Conservation (phyloP, 2,329 filamentous ascomycete genomes). For the Talaromyces sp. region DNA sequence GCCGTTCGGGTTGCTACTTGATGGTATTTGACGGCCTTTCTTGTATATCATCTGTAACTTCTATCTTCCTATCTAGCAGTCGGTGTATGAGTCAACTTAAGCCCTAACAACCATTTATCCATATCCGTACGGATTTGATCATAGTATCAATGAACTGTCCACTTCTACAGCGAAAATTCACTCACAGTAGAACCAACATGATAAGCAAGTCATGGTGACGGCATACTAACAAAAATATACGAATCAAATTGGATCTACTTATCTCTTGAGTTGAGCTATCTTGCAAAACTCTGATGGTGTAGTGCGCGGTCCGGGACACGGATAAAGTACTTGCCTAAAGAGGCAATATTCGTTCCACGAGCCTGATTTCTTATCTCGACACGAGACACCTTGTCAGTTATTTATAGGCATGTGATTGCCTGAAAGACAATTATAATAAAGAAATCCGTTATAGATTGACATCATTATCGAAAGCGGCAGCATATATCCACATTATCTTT, state of each 20-base stretch:
- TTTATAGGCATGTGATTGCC: conserved; percentile 6
- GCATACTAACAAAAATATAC: neutral
- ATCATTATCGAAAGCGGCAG: neutral
- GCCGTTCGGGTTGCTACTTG: conserved; percentile 16
- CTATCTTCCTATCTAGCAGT: neutral
- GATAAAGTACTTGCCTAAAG: conserved; percentile 6
- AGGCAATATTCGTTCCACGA: neutral
- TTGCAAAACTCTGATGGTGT: neutral
- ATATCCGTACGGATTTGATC: neutral
- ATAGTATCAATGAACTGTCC: neutral
- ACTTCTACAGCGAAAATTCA: neutral
- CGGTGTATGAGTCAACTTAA: neutral
- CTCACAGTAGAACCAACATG: neutral
- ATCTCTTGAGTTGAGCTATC: neutral
- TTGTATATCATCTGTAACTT: neutral
- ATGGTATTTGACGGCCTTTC: conserved; percentile 7
- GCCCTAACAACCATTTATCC: neutral
- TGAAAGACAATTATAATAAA: neutral
- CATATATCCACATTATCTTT: neutral
- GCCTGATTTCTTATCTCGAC: neutral
- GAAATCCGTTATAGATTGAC: neutral
- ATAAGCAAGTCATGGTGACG: neutral
- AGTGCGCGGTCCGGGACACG: conserved; percentile 12
- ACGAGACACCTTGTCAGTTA: neutral
- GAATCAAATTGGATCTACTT: neutral